Evolutionary conservation across 345 rosid species (phyloP), one percentile per base, ranked within the genome.

Genomic region (Theobroma cacao): DNA sequence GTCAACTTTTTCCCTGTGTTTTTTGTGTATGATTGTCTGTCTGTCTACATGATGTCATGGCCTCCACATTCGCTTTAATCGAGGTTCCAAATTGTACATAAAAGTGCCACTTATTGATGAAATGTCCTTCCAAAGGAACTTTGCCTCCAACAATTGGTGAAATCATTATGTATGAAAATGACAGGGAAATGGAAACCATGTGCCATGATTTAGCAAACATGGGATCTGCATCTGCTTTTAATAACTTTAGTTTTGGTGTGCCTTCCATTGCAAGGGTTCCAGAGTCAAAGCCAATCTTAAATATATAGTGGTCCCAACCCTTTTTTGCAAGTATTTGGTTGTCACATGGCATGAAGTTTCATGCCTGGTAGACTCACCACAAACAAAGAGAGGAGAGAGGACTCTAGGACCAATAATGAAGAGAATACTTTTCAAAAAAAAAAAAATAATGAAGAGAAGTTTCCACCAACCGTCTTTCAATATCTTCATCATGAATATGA

Each of bases 201-300:
- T 70, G 41, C 59, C 59, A 70, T 48, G 60, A 48, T 70, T 30
- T 47, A 28, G 15, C 59, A 30, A 41, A 11, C 45, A 30, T 30
- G 40, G 55, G n/a, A n/a, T n/a, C n/a, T 5, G 52, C 26, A 48
- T 70, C 31, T 71, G 38, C 41, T 11, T 71, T 70, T 70, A 47
- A 30, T 70, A 47, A 30, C 26, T 18, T 71, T 18, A 9, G 5
- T 71, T 26, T 13, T 60, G 28, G 22, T 71, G 4, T 71, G 45
- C 45, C 75, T 50, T 70, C 9, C 18, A 33, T 33, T 71, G 60
- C 43, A 71, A 71, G 75, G 45, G 18, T 71, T 71, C 59, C 15
- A 71, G 52, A 71, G 61, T 31, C 50, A 48, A 18, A 20, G 75
- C 20, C 61, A 71, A 71, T 33, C 33, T n/a, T n/a, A n/a, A n/a